These are phyloP conservation scores for Zasmidium angulare DNA, from an alignment of 2,329 filamentous ascomycete species.

Conservation along the genomic window DNA sequence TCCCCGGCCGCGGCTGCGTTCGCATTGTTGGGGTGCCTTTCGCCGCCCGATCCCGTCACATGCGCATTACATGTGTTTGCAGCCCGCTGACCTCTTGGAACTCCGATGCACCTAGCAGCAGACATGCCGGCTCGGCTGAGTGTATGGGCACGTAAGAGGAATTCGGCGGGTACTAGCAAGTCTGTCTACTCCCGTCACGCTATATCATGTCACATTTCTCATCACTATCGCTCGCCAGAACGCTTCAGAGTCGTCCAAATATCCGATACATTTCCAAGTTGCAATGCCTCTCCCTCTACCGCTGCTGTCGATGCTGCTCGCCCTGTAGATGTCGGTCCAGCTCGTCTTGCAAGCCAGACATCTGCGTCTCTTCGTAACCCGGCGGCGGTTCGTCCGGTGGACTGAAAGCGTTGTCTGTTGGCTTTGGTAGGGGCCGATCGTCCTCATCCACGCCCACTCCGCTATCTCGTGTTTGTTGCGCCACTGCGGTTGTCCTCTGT, in stretches of 20 bases:
- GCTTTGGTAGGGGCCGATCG: constrained; percentile 17
- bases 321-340: constrained; percentile 54
- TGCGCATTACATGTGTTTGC: neutral
- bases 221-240: neutral
- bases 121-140: neutral
- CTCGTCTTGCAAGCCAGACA: constrained; percentile 72
- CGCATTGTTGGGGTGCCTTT: neutral
- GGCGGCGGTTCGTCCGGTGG: constrained; percentile 76
- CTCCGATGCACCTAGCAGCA: neutral
- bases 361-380: constrained; percentile 87
- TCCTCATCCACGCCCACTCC: constrained; percentile 11
- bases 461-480: constrained; percentile 22
- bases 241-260: neutral
- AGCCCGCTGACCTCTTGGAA: neutral
- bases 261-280: neutral
- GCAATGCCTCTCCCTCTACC: neutral
- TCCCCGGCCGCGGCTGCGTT: neutral
- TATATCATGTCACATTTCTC: neutral
- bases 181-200: neutral
- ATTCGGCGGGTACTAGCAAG: neutral
- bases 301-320: constrained; percentile 15
- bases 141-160: neutral
- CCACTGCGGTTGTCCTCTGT: constrained; percentile 12
- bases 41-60: neutral
- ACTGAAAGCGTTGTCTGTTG: constrained; percentile 39